phyloP scores from a whole-genome alignment of 225 moss, liverwort and hornwort genomes.

The Asterella californica region DNA sequence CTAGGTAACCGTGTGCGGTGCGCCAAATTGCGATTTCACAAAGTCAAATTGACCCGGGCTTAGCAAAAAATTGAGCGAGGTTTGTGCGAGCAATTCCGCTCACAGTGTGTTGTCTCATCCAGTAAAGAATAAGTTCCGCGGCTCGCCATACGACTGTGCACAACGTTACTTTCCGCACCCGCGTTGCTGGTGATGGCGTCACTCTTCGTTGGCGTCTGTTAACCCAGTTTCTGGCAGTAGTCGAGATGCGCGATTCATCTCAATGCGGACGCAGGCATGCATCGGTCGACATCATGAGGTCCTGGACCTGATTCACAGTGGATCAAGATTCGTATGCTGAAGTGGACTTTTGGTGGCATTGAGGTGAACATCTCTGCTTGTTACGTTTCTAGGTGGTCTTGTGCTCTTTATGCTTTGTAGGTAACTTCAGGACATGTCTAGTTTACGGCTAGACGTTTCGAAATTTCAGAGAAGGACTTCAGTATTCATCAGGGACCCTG shows the following conservation, averaged over 20 bases:
- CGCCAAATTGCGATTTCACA: not conserved
- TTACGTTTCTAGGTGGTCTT: conserved; percentile 28
- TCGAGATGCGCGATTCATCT: not conserved
- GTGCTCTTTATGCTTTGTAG: conserved; percentile 30
- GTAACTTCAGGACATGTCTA: conserved; percentile 22
- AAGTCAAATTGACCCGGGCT: not conserved
- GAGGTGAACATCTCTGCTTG: conserved; percentile 30
- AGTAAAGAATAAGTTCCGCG: conserved; percentile 11
- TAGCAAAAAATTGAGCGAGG: not conserved
- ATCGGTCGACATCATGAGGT: conserved; percentile 15
- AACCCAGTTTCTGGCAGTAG: not conserved
- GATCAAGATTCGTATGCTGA: conserved; percentile 30
- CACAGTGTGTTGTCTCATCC: conserved; percentile 16
- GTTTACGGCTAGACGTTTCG: conserved; percentile 27
- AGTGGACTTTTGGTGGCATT: conserved; percentile 33
- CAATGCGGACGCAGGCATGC: not conserved
- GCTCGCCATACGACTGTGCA: conserved; percentile 17
- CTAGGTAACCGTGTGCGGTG: not conserved
- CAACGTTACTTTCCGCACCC: conserved; percentile 35
- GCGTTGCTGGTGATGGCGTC: conserved; percentile 21
- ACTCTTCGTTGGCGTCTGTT: not conserved
- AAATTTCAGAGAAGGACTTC: conserved; percentile 30
- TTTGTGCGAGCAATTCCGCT: conserved; percentile 25
- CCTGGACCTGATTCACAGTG: conserved; percentile 35
- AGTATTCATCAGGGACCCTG: conserved; percentile 40